Evolutionary conservation across 164 flowering plant genomes (phyloP).

Genomic region (Vitis labrusca): DNA sequence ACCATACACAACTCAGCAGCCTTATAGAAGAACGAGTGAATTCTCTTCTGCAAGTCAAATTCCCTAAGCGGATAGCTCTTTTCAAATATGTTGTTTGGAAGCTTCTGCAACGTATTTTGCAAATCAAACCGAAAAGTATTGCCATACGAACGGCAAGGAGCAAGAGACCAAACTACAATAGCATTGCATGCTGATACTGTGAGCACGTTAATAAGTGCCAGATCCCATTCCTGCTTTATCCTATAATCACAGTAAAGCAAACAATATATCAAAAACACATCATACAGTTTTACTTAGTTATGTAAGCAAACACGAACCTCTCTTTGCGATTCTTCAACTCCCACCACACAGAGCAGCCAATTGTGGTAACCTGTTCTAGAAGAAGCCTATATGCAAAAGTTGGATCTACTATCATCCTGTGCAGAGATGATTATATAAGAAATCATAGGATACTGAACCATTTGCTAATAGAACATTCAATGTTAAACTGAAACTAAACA

Average conservation of each 20-base stretch:
- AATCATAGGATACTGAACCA: background rate
- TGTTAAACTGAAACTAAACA: background rate
- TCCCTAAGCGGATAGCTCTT: no score
- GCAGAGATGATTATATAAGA: slow-evolving; percentile 5
- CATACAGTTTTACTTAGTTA: background rate
- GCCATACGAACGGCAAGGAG: slow-evolving; percentile 98
- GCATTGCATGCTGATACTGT: slow-evolving; percentile 87
- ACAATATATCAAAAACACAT: background rate
- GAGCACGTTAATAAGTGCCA: slow-evolving; percentile 89
- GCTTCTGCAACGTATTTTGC: no score
- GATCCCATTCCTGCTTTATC: slow-evolving; percentile 97
- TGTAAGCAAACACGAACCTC: slow-evolving; percentile 45
- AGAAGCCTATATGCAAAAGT: slow-evolving; percentile 72
- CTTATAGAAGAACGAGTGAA: no score
- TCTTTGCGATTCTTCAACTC: slow-evolving; percentile 83
- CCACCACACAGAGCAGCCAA: slow-evolving; percentile 91
- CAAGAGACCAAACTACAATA: slow-evolving; percentile 90
- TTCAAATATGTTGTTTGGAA: no score
- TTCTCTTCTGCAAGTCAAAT: no score
- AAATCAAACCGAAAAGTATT: slow-evolving; percentile 61
- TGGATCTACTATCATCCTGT: slow-evolving; percentile 99
- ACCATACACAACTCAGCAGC: no score
- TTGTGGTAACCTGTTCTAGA: slow-evolving; percentile 78
- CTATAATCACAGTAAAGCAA: slow-evolving; percentile 32
- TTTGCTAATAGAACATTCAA: background rate